phyloP scores from a whole-genome alignment of 192 early-diverging fungal species.

The Umbelopsis ramanniana region DNA sequence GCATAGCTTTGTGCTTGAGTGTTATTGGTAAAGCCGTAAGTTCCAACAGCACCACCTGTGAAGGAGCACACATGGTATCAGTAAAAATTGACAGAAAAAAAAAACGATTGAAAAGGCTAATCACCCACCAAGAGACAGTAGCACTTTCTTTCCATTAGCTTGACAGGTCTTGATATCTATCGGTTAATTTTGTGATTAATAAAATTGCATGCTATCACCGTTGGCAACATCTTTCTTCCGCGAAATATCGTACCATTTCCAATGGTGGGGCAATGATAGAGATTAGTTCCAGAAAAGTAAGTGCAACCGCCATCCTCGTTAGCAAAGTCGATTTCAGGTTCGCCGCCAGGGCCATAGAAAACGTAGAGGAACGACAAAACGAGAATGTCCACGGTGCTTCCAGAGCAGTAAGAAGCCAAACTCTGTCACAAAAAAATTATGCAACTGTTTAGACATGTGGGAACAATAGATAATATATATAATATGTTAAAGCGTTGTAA shows the following conservation, averaged over 20 bases:
- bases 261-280: slow-evolving; percentile 73
- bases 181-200: slow-evolving; percentile 45
- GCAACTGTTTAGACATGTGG: neutral
- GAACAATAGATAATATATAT: neutral
- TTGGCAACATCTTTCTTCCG: neutral
- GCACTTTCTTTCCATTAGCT: slow-evolving; percentile 56
- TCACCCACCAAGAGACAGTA: slow-evolving; percentile 59
- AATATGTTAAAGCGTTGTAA: neutral
- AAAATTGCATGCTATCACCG: neutral
- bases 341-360: slow-evolving; percentile 22
- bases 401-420: slow-evolving; percentile 33
- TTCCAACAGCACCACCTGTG: slow-evolving; percentile 57
- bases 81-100: too few species aligned
- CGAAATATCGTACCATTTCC: slow-evolving; percentile 34
- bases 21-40: slow-evolving; percentile 64
- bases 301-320: slow-evolving; percentile 20
- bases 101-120: too few species aligned
- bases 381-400: slow-evolving; percentile 28
- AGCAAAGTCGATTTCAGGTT: slow-evolving; percentile 32
- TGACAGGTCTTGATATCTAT: slow-evolving; percentile 69
- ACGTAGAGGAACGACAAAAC: slow-evolving; percentile 30
- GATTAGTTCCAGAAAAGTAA: slow-evolving; percentile 55
- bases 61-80: neutral
- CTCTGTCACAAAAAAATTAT: neutral
- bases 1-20: slow-evolving; percentile 54